Conservation (phyloP, 345 rosid species). For the Mercurialis annua region DNA sequence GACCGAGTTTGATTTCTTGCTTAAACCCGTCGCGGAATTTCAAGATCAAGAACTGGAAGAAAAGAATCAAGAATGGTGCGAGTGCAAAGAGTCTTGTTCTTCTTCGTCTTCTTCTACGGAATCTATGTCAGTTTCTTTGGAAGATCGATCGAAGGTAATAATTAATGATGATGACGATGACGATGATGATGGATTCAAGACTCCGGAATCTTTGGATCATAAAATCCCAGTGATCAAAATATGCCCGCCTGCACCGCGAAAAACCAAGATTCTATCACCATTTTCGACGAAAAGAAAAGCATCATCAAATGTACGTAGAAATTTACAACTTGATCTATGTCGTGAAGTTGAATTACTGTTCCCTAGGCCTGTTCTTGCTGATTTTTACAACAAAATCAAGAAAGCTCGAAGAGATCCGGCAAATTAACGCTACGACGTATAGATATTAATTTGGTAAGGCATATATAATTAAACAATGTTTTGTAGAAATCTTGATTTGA, state of each 20-base stretch:
- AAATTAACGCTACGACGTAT: neutral
- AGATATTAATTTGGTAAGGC: constrained; percentile 6
- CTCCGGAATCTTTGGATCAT: constrained; percentile 25
- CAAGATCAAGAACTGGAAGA: neutral
- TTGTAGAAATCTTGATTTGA: too few relatives aligned
- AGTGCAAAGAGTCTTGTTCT: too few relatives aligned
- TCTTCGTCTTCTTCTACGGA: neutral
- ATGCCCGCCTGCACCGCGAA: constrained; percentile 31
- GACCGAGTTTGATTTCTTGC: constrained; percentile 15
- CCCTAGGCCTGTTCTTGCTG: constrained; percentile 13
- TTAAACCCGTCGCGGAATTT: neutral
- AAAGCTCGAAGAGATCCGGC: constrained; percentile 42
- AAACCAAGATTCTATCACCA: constrained; percentile 7
- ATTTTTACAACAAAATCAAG: constrained; percentile 42
- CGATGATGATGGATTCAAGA: constrained; percentile 24
- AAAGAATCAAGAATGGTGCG: neutral
- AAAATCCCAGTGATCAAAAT: constrained; percentile 18
- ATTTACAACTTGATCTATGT: constrained; percentile 38
- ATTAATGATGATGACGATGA: neutral
- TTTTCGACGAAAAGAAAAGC: constrained; percentile 34
- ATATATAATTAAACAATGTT: neutral
- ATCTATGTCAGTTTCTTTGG: neutral
- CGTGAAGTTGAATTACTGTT: constrained; percentile 47
- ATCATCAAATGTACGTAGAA: constrained; percentile 4
- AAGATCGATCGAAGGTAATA: constrained; percentile 3